Evolutionary conservation across 176 grass and related monocot genomes (phyloP), one percentile per base, ranked within the genome.

Genomic region (Oryza meyeriana): DNA sequence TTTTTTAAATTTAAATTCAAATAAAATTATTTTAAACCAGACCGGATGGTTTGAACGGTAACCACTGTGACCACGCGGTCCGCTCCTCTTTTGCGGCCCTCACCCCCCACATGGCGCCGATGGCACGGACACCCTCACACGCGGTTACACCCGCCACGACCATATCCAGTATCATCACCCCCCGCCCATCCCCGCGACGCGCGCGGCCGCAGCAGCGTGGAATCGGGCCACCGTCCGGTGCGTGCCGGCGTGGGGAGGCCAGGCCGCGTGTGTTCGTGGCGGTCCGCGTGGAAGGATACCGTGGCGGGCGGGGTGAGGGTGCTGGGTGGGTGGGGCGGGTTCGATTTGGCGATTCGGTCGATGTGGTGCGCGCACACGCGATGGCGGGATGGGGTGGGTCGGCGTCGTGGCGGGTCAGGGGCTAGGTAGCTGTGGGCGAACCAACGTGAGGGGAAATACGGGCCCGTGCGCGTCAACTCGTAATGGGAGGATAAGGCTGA

Each of bases 391-490:
- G 36, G 27, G 69, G 45, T 24, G 22, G 26, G 70, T 24, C 22
- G 50, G 50, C 55, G 55, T 59, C 55, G 81, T 41, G 50, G 35
- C 26, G 25, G 48, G 33, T 36, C 78, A 33, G 28, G 57, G 35
- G 67, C 9, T 39, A 10, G 48, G 3, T 7, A 80, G 66, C 33
- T 17, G 70, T 29, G 66, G 14, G 20, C 31, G 44, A 72, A 41
- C 61, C 73, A 76, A 24, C 36, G 57, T 27, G 11, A 4, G 75
- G 20, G 11, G 5, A 35, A 39, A 41, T 40, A 20, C 18, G 25
- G 71, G 71, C 47, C 85, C 28, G 63, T 40, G 85, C 28, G 27
- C 52, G 85, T 77, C 85, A 87, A 76, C 66, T 85, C 65, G 74
- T 25, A 31, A 34, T 1, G 38, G 47, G 47, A 71, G 65, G 83